These are phyloP conservation scores for Trypanosoma melophagium DNA, from an alignment of 208 protist genomes.

Conservation along the genomic window DNA sequence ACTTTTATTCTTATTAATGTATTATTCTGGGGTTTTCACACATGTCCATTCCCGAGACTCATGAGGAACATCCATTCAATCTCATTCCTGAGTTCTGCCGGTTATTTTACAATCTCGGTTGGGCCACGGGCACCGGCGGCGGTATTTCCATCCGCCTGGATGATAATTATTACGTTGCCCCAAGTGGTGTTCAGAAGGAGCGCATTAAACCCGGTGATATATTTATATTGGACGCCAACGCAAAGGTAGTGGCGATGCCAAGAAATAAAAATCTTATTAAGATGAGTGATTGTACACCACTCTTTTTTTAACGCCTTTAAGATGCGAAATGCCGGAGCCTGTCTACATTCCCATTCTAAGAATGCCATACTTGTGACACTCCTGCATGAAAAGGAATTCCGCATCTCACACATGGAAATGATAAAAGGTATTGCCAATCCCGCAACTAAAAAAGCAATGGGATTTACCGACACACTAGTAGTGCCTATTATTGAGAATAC, in stretches of 20 bases:
- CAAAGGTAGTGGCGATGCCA: conserved; percentile 50
- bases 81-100: conserved; percentile 93
- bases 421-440: conserved; percentile 89
- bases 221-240: conserved; percentile 83
- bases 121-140: conserved; percentile 96
- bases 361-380: conserved; percentile 87
- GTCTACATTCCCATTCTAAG: conserved; percentile 92
- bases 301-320: conserved; percentile 95
- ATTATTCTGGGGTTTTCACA: not conserved
- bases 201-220: conserved; percentile 90
- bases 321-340: conserved; percentile 85
- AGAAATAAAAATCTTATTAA: conserved; percentile 51
- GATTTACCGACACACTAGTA: conserved; percentile 88
- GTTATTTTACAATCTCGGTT: conserved; percentile 92
- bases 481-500: conserved; percentile 97
- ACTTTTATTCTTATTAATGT: conserved; percentile 7
- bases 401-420: conserved; percentile 95
- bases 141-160: conserved; percentile 89
- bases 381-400: conserved; percentile 91
- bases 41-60: conserved; percentile 34
- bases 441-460: conserved; percentile 53
- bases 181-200: conserved; percentile 95
- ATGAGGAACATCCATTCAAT: conserved; percentile 75
- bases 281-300: conserved; percentile 91
- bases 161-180: conserved; percentile 89